Conservation (phyloP, 2,329 filamentous ascomycete species). For the Leptographium flavum region DNA sequence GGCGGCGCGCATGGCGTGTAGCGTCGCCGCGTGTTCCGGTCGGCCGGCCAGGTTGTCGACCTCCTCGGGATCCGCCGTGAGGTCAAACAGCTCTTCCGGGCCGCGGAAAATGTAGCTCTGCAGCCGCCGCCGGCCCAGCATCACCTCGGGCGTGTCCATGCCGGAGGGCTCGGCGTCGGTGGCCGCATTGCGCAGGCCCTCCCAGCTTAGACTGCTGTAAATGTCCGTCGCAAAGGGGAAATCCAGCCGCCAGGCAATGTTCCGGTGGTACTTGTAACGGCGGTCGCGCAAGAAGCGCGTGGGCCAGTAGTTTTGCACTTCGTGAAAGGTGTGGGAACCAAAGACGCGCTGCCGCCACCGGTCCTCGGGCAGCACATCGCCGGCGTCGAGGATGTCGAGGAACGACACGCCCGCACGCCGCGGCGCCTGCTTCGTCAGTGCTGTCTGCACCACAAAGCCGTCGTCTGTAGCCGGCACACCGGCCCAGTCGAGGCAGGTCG, state of each 20-base stretch:
- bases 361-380: slow-evolving; percentile 8
- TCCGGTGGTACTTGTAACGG: slow-evolving; percentile 34
- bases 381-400: slow-evolving; percentile 19
- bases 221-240: slow-evolving; percentile 33
- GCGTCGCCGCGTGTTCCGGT: slow-evolving; percentile 12
- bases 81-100: slow-evolving; percentile 31
- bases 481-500: slow-evolving; percentile 27
- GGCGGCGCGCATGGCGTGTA: background rate
- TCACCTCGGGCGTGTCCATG: slow-evolving; percentile 4
- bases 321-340: slow-evolving; percentile 37
- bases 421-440: too few relatives aligned
- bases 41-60: slow-evolving; percentile 27
- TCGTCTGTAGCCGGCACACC: too few relatives aligned
- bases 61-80: slow-evolving; percentile 29
- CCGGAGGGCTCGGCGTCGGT: too few relatives aligned
- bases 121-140: slow-evolving; percentile 25
- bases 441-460: too few relatives aligned
- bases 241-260: slow-evolving; percentile 32
- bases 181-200: slow-evolving; percentile 28
- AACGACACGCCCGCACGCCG: slow-evolving; percentile 23
- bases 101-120: slow-evolving; percentile 27
- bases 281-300: slow-evolving; percentile 29
- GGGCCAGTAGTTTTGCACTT: slow-evolving; percentile 34
- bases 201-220: slow-evolving; percentile 27
- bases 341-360: slow-evolving; percentile 28